Conservation (phyloP, 2,329 filamentous ascomycete species). For the Thyridium curvatum region DNA sequence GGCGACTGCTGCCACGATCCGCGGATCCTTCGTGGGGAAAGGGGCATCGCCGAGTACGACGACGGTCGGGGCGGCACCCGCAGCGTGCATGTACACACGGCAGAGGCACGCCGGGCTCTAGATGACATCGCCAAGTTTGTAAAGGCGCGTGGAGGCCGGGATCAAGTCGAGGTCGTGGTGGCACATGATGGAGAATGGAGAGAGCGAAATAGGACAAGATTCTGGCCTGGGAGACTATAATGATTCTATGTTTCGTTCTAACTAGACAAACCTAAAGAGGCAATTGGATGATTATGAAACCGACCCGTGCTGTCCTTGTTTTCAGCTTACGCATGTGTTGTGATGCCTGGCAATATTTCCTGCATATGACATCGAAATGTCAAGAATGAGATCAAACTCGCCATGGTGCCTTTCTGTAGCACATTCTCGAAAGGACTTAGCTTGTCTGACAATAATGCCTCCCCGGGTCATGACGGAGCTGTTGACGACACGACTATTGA, state of each 20-base stretch:
- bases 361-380: too few relatives aligned
- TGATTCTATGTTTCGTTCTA: too few relatives aligned
- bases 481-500: neutral
- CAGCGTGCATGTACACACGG: conserved; percentile 44
- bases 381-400: too few relatives aligned
- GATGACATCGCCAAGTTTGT: conserved; percentile 29
- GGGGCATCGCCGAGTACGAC: conserved; percentile 42
- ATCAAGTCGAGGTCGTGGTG: conserved; percentile 40
- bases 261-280: too few relatives aligned
- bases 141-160: conserved; percentile 13
- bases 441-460: too few relatives aligned
- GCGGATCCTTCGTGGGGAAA: conserved; percentile 43
- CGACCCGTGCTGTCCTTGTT: too few relatives aligned
- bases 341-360: too few relatives aligned
- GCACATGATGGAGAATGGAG: conserved; percentile 44
- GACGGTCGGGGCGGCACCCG: conserved; percentile 33
- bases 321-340: too few relatives aligned
- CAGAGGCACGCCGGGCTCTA: conserved; percentile 34
- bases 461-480: too few relatives aligned
- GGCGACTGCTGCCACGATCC: conserved; percentile 49
- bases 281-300: too few relatives aligned
- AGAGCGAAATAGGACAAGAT: conserved; percentile 25
- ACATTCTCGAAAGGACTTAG: too few relatives aligned
- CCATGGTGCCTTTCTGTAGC: too few relatives aligned
- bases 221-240: conserved; percentile 21